Percentiles rank a stretch among this genome's conserved stretches.
phyloP scores from a whole-genome alignment of 73 alveolate genomes.

The Stentor roeselii region DNA sequence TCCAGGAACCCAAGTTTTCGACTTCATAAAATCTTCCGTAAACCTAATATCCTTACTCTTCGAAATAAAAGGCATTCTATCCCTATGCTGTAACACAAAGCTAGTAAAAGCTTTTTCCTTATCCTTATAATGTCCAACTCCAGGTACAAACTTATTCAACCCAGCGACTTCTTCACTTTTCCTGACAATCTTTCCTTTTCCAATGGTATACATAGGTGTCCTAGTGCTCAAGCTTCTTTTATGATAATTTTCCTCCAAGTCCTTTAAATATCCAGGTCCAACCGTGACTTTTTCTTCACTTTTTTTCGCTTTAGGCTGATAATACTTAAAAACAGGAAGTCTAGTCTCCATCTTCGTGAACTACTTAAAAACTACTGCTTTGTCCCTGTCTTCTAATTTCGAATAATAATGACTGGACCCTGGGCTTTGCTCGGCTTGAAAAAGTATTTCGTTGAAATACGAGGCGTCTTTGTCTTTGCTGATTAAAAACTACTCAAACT shows the following conservation, averaged over 20 bases:
- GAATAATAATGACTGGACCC: not conserved
- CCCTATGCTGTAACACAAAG: not conserved
- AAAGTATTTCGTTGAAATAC: not conserved
- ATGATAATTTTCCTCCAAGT: not conserved
- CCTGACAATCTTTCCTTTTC: not conserved
- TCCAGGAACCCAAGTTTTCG: constrained; percentile 15
- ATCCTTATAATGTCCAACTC: constrained; percentile 10
- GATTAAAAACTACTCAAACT: not conserved
- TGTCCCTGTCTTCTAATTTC: constrained; percentile 21
- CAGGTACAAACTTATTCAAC: constrained; percentile 7
- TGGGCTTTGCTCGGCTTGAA: not conserved
- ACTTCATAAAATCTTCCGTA: not conserved
- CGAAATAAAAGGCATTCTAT: constrained; percentile 17
- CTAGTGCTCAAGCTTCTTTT: not conserved
- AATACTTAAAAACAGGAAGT: constrained; percentile 19
- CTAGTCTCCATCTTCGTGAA: not conserved
- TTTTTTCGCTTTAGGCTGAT: not conserved
- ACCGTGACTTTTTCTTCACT: not conserved
- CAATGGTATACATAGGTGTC: not conserved
- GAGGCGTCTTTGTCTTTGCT: not conserved
- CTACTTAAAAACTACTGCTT: constrained; percentile 4
- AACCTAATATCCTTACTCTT: not conserved
- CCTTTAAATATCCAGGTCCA: constrained; percentile 26
- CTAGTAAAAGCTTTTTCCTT: constrained; percentile 17
- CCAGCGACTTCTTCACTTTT: not conserved